Evolutionary conservation across 2,329 filamentous ascomycete species (phyloP).

Genomic region (Drechslerella stenobrocha): DNA sequence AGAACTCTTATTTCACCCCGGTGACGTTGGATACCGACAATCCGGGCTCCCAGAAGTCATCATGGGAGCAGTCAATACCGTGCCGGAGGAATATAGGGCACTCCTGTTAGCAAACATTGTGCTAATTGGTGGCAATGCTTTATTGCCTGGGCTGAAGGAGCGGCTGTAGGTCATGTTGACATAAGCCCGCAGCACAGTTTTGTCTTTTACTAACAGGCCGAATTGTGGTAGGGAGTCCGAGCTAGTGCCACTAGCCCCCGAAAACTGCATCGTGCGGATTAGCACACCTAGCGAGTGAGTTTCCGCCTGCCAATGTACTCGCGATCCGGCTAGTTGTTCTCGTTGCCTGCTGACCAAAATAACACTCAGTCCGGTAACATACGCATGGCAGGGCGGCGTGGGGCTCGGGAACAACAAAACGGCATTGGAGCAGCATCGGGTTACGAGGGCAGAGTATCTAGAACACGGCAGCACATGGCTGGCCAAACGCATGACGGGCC

Average conservation of each 20-base stretch:
- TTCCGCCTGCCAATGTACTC: background rate
- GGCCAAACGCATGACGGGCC: conserved; percentile 68
- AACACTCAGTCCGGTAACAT: conserved; percentile 66
- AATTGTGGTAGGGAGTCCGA: conserved; percentile 66
- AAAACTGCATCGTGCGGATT: conserved; percentile 77
- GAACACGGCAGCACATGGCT: conserved; percentile 79
- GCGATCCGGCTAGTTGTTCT: conserved; percentile 12
- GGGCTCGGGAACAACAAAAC: conserved; percentile 71
- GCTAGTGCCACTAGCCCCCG: conserved; percentile 70
- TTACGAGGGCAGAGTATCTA: conserved; percentile 89
- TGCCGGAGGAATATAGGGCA: conserved; percentile 83
- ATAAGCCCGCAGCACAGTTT: background rate
- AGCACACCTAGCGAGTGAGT: conserved; percentile 67
- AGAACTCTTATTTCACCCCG: conserved; percentile 83
- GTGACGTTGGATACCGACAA: conserved; percentile 81
- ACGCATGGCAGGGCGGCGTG: conserved; percentile 84
- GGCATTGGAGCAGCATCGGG: conserved; percentile 66
- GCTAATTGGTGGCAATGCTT: conserved; percentile 81
- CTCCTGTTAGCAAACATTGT: conserved; percentile 82
- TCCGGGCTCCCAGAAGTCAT: conserved; percentile 81
- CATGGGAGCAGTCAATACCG: conserved; percentile 71
- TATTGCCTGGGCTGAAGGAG: conserved; percentile 78
- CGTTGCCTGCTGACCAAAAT: conserved; percentile 2
- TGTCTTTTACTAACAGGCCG: background rate
- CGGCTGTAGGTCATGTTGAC: conserved; percentile 70